phyloP scores from a whole-genome alignment of 2,329 filamentous ascomycete genomes.

The Penicillium frequentans region DNA sequence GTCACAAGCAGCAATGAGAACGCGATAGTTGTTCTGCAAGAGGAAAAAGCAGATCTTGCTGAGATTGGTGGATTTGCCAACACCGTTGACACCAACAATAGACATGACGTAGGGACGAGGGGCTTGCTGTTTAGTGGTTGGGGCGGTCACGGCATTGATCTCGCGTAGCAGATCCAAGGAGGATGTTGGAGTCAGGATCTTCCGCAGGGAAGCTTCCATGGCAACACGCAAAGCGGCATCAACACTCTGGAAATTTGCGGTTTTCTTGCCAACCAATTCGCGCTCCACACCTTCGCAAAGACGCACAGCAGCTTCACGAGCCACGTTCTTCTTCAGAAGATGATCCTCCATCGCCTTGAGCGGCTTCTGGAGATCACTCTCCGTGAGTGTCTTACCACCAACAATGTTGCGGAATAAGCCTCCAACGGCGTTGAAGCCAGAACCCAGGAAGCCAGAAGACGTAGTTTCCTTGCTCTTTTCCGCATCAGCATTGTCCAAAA shows the following conservation, averaged over 20 bases:
- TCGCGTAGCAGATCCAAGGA: conserved; percentile 93
- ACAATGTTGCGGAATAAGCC: conserved; percentile 93
- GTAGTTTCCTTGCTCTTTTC: conserved; percentile 52
- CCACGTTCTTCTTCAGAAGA: conserved; percentile 91
- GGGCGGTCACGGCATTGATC: conserved; percentile 75
- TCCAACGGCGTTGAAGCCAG: conserved; percentile 77
- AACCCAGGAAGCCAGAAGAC: conserved; percentile 69
- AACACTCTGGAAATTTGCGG: conserved; percentile 85
- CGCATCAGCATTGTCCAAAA: conserved; percentile 76
- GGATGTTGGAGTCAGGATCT: conserved; percentile 93
- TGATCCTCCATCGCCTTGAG: conserved; percentile 97
- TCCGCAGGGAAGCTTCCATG: conserved; percentile 88
- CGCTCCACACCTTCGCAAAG: conserved; percentile 89
- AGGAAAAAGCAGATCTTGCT: conserved; percentile 98
- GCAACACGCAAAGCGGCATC: conserved; percentile 79
- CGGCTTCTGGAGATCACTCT: conserved; percentile 84
- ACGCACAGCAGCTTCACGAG: conserved; percentile 86
- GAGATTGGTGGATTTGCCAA: conserved; percentile 96
- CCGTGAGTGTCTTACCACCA: conserved; percentile 87
- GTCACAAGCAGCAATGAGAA: conserved; percentile 90
- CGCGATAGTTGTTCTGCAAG: conserved; percentile 93
- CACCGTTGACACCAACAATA: conserved; percentile 96
- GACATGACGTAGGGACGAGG: conserved; percentile 92
- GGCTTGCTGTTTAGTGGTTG: conserved; percentile 62
- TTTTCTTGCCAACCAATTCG: conserved; percentile 87